Percentiles rank a stretch among this genome's conserved stretches.
phyloP scores from a whole-genome alignment of 345 rosid species.

The Linum tenue region DNA sequence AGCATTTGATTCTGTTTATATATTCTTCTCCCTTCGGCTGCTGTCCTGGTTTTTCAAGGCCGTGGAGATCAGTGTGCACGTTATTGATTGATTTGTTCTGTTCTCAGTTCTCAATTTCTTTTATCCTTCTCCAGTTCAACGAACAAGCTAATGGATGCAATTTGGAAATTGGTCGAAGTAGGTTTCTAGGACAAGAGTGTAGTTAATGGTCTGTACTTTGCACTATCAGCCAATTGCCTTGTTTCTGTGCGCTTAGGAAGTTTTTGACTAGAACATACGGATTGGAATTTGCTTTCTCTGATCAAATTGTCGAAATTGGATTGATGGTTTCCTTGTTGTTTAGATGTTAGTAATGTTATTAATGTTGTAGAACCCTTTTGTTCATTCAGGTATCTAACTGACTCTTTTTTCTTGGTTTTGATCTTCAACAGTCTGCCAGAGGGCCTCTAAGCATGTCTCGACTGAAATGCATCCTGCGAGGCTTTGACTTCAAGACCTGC shows the following conservation, averaged over 20 bases:
- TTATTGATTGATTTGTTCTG: not conserved
- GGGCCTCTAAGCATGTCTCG: conserved; percentile 42
- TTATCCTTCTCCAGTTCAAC: not conserved
- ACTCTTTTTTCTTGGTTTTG: conserved; percentile 8
- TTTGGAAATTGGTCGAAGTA: not conserved
- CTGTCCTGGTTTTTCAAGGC: not conserved
- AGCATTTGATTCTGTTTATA: not conserved
- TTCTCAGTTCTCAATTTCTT: not conserved
- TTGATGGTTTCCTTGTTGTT: not conserved
- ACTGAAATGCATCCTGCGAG: conserved; percentile 43
- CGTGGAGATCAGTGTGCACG: not conserved
- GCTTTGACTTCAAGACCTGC: conserved; percentile 35
- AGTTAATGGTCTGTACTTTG: not conserved
- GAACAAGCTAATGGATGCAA: not conserved
- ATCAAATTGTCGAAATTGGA: not conserved
- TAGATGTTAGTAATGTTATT: not conserved
- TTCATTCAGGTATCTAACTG: conserved; percentile 10
- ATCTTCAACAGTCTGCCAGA: conserved; percentile 35
- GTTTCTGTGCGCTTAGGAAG: not conserved
- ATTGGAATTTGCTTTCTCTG: too few species aligned
- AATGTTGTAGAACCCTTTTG: not conserved
- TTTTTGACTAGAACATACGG: not conserved
- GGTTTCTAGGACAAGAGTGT: not conserved
- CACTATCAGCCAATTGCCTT: too few species aligned
- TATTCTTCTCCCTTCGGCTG: not conserved